Percentiles rank a stretch among this genome's conserved stretches.
phyloP scores from a whole-genome alignment of 2,329 filamentous ascomycete genomes.

The Fusarium annulatum region DNA sequence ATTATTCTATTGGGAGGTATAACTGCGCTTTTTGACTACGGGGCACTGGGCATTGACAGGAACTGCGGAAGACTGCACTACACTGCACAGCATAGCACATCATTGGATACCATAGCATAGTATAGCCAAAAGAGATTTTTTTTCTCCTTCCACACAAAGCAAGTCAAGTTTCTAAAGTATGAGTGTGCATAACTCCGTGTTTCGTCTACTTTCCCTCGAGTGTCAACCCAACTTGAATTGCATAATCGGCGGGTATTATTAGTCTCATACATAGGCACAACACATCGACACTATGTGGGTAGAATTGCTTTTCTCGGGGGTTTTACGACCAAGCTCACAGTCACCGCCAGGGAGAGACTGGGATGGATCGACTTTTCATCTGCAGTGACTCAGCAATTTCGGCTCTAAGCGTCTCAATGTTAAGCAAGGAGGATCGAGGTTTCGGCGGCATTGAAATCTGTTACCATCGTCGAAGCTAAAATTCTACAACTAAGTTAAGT shows the following conservation, averaged over 20 bases:
- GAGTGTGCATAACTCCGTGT: slow-evolving; percentile 16
- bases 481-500: background rate
- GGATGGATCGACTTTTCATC: slow-evolving; percentile 12
- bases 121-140: slow-evolving; percentile 43
- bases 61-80: slow-evolving; percentile 46
- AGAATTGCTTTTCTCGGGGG: slow-evolving; percentile 36
- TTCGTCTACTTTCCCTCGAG: slow-evolving; percentile 3
- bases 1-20: slow-evolving; percentile 37
- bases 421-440: background rate
- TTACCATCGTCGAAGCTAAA: background rate
- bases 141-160: slow-evolving; percentile 40
- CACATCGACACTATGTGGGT: slow-evolving; percentile 11
- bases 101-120: slow-evolving; percentile 45
- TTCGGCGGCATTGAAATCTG: background rate
- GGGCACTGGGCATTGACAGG: slow-evolving; percentile 39
- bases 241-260: slow-evolving; percentile 5
- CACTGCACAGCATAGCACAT: slow-evolving; percentile 44
- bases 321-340: slow-evolving; percentile 26
- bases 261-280: background rate
- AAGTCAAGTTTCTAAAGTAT: slow-evolving; percentile 20
- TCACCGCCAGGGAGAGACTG: slow-evolving; percentile 20
- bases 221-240: slow-evolving; percentile 6
- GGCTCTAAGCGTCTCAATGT: slow-evolving; percentile 7
- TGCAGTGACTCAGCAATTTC: slow-evolving; percentile 18
- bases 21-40: slow-evolving; percentile 39